phyloP scores from a whole-genome alignment of 306 rosid genomes.

The Pyrus bretschneideri region DNA sequence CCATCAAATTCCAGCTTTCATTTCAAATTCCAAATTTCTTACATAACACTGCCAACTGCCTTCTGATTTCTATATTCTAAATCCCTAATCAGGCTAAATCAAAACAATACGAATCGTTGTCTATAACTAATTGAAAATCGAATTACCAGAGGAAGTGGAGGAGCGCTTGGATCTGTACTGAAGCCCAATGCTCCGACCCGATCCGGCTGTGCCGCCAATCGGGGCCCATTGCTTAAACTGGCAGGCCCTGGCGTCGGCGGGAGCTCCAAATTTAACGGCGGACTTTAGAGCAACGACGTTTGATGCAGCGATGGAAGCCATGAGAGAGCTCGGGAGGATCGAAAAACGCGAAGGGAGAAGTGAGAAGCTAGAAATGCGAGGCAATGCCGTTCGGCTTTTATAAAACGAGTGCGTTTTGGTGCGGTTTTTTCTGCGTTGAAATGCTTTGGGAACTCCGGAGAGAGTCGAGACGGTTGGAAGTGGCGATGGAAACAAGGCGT shows the following conservation, averaged over 20 bases:
- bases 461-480: not conserved
- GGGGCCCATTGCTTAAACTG: constrained; percentile 52
- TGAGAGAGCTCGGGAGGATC: constrained; percentile 15
- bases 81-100: not conserved
- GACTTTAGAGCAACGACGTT: constrained; percentile 43
- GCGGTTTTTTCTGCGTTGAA: not conserved
- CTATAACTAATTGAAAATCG: not conserved
- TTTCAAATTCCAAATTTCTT: not conserved
- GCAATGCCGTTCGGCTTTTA: not conserved
- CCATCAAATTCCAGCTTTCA: not conserved
- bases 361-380: constrained; percentile 26
- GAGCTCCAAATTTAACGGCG: constrained; percentile 21
- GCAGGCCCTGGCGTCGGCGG: constrained; percentile 15
- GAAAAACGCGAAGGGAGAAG: constrained; percentile 1
- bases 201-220: constrained; percentile 6
- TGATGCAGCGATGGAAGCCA: constrained; percentile 71
- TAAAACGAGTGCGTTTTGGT: not conserved
- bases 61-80: not conserved
- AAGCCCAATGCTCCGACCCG: constrained; percentile 25
- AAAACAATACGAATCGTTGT: not conserved
- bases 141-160: constrained; percentile 40
- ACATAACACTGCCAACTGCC: not conserved
- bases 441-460: constrained; percentile 57
- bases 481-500: constrained; percentile 48
- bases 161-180: constrained; percentile 41